These are phyloP conservation scores for Sphagnurus paluster DNA, from an alignment of 1,284 basidiomycete genomes.

Conservation along the genomic window DNA sequence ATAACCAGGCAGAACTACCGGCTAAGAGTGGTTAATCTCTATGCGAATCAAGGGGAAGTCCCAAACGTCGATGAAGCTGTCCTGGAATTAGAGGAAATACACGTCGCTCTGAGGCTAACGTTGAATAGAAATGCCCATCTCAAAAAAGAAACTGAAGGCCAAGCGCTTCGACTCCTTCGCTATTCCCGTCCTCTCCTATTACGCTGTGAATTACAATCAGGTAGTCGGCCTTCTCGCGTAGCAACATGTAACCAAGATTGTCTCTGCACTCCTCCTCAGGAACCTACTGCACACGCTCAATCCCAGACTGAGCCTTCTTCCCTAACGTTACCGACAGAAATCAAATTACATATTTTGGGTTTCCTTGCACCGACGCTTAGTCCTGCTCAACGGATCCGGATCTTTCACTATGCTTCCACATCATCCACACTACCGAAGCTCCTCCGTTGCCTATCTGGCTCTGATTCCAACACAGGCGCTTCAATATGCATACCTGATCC, in stretches of 20 bases:
- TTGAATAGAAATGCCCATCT: constrained; percentile 50
- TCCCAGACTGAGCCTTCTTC: constrained; percentile 12
- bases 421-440: constrained; percentile 53
- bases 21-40: constrained; percentile 50
- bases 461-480: neutral
- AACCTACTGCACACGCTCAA: neutral
- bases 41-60: constrained; percentile 41
- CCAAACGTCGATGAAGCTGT: constrained; percentile 2
- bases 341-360: constrained; percentile 59
- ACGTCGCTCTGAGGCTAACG: constrained; percentile 40
- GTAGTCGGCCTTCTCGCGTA: constrained; percentile 7
- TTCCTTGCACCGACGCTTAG: constrained; percentile 61
- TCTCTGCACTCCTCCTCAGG: constrained; percentile 1
- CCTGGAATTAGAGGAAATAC: constrained; percentile 33
- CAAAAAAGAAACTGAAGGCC: constrained; percentile 43
- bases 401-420: constrained; percentile 57
- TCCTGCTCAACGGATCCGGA: constrained; percentile 50
- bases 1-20: constrained; percentile 50
- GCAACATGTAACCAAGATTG: constrained; percentile 20
- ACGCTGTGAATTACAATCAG: constrained; percentile 9
- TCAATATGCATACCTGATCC: constrained; percentile 16
- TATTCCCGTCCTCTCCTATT: constrained; percentile 50
- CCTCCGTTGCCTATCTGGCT: constrained; percentile 25
- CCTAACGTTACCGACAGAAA: constrained; percentile 53
- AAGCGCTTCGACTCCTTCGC: constrained; percentile 52